phyloP scores from a whole-genome alignment of 2,329 filamentous ascomycete genomes.

The Stagonosporopsis tanaceti region DNA sequence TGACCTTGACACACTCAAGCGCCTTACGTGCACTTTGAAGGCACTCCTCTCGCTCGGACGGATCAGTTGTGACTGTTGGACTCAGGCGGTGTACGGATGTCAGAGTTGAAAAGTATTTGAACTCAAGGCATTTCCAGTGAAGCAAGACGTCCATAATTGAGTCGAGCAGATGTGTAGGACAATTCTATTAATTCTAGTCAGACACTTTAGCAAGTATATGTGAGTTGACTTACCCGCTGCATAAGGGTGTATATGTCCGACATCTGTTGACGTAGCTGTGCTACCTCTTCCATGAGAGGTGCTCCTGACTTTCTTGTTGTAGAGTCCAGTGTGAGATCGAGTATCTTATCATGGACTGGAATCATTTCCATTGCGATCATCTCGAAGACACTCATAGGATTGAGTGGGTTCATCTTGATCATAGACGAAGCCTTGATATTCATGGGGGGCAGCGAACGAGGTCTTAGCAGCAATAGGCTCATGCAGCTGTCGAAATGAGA shows the following conservation, averaged over 20 bases:
- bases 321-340: constrained; percentile 36
- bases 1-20: constrained; percentile 39
- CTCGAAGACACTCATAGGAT: constrained; percentile 37
- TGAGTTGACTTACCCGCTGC: constrained; percentile 27
- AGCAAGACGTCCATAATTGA: constrained; percentile 34
- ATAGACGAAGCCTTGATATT: constrained; percentile 35
- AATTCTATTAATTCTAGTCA: constrained; percentile 25
- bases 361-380: constrained; percentile 37
- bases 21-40: constrained; percentile 42
- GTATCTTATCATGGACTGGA: constrained; percentile 39
- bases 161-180: constrained; percentile 27
- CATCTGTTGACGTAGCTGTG: constrained; percentile 32
- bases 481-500: constrained; percentile 44
- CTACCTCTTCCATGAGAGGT: constrained; percentile 32
- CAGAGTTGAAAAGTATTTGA: constrained; percentile 44
- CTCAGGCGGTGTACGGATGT: constrained; percentile 44
- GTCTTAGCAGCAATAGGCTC: constrained; percentile 41
- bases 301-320: constrained; percentile 19
- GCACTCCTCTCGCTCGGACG: constrained; percentile 41
- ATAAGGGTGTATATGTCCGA: constrained; percentile 32
- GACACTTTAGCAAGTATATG: neutral
- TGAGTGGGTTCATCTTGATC: constrained; percentile 32
- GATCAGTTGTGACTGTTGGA: constrained; percentile 38
- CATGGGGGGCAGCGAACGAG: constrained; percentile 38
- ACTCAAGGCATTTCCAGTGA: constrained; percentile 45